phyloP scores from a whole-genome alignment of 2,329 filamentous ascomycete species.

The Pseudocercospora eumusae region DNA sequence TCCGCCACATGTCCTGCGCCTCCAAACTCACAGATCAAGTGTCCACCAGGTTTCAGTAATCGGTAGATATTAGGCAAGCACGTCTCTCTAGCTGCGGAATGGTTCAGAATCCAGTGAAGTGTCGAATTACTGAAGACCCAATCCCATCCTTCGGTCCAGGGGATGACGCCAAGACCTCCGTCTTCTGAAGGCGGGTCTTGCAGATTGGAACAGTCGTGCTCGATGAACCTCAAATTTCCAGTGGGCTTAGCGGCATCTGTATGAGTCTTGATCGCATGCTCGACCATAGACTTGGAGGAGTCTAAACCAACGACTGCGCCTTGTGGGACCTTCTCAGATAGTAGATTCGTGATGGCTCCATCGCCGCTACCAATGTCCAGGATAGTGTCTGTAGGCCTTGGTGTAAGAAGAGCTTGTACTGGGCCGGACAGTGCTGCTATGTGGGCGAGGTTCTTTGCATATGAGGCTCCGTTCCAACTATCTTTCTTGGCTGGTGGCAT shows the following conservation, averaged over 20 bases:
- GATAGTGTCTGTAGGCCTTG: constrained; percentile 40
- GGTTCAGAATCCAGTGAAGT: constrained; percentile 54
- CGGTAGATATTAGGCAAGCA: constrained; percentile 58
- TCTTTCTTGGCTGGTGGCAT: constrained; percentile 10
- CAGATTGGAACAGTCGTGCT: constrained; percentile 13
- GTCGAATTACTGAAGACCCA: constrained; percentile 48
- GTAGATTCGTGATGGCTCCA: constrained; percentile 42
- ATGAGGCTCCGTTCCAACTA: constrained; percentile 10
- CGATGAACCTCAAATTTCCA: constrained; percentile 14
- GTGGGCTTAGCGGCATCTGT: neutral
- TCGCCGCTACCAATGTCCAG: constrained; percentile 46
- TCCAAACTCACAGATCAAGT: constrained; percentile 60
- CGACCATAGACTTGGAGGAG: constrained; percentile 43
- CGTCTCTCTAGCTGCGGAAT: constrained; percentile 44
- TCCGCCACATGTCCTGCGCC: constrained; percentile 68
- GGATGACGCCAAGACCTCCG: constrained; percentile 18
- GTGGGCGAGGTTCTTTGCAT: constrained; percentile 15
- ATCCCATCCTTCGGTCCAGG: constrained; percentile 36
- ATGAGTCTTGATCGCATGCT: constrained; percentile 31
- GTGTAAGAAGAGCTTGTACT: constrained; percentile 41
- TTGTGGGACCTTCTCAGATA: constrained; percentile 35
- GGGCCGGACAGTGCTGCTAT: constrained; percentile 44
- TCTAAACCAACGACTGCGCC: constrained; percentile 44
- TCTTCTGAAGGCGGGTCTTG: constrained; percentile 6
- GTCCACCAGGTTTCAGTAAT: constrained; percentile 57